Evolutionary conservation across 495 filamentous ascomycete species (phyloP).

Genomic region (Usnea hakonensis): DNA sequence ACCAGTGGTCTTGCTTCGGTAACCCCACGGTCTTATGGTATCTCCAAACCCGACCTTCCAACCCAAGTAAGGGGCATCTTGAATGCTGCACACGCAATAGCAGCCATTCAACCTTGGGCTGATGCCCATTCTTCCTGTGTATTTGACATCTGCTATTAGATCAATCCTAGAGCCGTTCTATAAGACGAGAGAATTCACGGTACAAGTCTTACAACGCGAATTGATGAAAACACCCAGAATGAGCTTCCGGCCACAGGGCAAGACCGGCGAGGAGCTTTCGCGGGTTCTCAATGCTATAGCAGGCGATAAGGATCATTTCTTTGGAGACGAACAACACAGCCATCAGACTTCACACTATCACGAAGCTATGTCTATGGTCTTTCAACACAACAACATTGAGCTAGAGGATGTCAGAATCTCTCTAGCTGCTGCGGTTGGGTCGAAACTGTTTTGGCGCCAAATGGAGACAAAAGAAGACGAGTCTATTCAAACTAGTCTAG

Average conservation of each 20-base stretch:
- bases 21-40: not conserved
- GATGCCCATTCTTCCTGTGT: not conserved
- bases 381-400: not conserved
- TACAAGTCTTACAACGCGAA: not conserved
- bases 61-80: not conserved
- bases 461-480: not conserved
- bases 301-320: not conserved
- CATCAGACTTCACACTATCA: not conserved
- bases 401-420: not conserved
- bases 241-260: not conserved
- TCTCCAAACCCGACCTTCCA: not conserved
- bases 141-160: not conserved
- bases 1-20: not conserved
- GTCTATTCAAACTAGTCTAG: not conserved
- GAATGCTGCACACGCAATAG: slow-evolving; percentile 5
- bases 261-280: not conserved
- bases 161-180: not conserved
- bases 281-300: not conserved
- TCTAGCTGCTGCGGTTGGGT: not conserved
- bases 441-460: not conserved
- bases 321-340: not conserved
- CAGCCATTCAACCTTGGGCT: slow-evolving; percentile 2
- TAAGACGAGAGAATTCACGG: not conserved
- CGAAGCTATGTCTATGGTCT: slow-evolving; percentile 6
- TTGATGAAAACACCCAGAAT: not conserved